A percentile compares a stretch with the other conserved stretches of the same genome.
These are phyloP conservation scores for Teratosphaeria pseudoeucalypti DNA, from an alignment of 2,329 filamentous ascomycete species.

Conservation along the genomic window DNA sequence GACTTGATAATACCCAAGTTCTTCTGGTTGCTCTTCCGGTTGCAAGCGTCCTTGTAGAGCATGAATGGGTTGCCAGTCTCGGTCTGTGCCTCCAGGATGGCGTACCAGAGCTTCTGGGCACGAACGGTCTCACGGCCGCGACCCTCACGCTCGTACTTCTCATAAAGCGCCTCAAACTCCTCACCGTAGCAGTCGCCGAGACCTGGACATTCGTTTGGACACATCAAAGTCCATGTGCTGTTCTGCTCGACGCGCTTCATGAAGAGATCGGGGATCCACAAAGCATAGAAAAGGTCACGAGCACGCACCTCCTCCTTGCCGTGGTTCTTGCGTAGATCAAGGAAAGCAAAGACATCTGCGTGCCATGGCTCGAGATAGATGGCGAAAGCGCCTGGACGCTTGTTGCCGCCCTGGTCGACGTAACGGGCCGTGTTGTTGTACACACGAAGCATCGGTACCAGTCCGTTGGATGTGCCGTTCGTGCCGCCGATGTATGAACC, in stretches of 20 bases:
- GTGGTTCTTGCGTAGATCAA: slow-evolving; percentile 98
- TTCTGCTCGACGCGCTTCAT: slow-evolving; percentile 99
- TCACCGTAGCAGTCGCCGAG: slow-evolving; percentile 95
- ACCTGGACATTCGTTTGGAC: slow-evolving; percentile 89
- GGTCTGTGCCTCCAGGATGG: slow-evolving; percentile 93
- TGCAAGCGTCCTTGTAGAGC: slow-evolving; percentile 98
- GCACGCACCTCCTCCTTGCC: slow-evolving; percentile 97
- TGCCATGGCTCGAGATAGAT: slow-evolving; percentile 99
- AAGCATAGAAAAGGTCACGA: slow-evolving; percentile 90
- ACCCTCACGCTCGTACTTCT: slow-evolving; percentile 76
- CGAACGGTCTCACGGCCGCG: slow-evolving; percentile 84
- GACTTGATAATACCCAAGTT: slow-evolving; percentile 96
- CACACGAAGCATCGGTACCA: slow-evolving; percentile 94
- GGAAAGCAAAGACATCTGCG: slow-evolving; percentile 91
- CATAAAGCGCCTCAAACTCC: slow-evolving; percentile 90
- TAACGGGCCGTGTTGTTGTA: slow-evolving; percentile 99
- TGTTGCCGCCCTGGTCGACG: slow-evolving; percentile 98
- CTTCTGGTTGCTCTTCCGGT: slow-evolving; percentile 99
- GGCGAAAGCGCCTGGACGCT: slow-evolving; percentile 94
- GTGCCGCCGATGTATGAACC: slow-evolving; percentile 97
- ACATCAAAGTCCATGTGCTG: slow-evolving; percentile 94
- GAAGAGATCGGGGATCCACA: slow-evolving; percentile 98
- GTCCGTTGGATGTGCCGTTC: slow-evolving; percentile 94
- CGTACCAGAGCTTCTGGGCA: slow-evolving; percentile 99
- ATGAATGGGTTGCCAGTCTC: slow-evolving; percentile 99